These are phyloP conservation scores for Botryotinia narcissicola DNA, from an alignment of 2,329 filamentous ascomycete species.

Conservation along the genomic window DNA sequence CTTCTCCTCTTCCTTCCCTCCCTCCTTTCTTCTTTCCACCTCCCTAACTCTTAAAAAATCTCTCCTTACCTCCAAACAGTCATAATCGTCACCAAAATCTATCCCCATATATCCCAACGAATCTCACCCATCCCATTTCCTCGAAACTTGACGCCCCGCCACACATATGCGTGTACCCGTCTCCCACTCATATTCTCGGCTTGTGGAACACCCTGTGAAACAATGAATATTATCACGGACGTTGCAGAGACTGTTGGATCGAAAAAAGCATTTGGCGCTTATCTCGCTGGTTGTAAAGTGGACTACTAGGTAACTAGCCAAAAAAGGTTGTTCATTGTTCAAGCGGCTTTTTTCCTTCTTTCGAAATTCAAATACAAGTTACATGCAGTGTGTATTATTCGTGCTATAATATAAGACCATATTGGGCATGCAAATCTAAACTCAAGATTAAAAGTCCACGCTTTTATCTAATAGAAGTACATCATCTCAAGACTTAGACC, in stretches of 20 bases:
- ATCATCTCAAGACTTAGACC: background rate
- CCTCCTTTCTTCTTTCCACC: background rate
- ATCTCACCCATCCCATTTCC: background rate
- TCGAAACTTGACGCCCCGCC: background rate
- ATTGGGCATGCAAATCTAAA: background rate
- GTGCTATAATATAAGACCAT: background rate
- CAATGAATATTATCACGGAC: background rate
- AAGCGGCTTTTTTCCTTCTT: rapidly evolving
- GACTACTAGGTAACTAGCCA: too few species aligned
- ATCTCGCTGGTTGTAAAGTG: background rate
- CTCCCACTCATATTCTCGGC: background rate
- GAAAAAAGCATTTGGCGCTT: too few species aligned
- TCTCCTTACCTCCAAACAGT: background rate
- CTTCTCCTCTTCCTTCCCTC: background rate
- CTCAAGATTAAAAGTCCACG: background rate
- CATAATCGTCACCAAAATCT: background rate
- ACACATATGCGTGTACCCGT: background rate
- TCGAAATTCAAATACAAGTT: background rate
- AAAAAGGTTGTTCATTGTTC: too few species aligned
- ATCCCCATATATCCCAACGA: background rate
- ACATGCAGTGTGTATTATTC: background rate
- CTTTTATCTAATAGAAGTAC: background rate
- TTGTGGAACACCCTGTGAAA: background rate
- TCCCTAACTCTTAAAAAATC: background rate
- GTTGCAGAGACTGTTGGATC: background rate